Evolutionary conservation across 169 alveolate species (phyloP).

Genomic region (Cryptosporidium bovis): DNA sequence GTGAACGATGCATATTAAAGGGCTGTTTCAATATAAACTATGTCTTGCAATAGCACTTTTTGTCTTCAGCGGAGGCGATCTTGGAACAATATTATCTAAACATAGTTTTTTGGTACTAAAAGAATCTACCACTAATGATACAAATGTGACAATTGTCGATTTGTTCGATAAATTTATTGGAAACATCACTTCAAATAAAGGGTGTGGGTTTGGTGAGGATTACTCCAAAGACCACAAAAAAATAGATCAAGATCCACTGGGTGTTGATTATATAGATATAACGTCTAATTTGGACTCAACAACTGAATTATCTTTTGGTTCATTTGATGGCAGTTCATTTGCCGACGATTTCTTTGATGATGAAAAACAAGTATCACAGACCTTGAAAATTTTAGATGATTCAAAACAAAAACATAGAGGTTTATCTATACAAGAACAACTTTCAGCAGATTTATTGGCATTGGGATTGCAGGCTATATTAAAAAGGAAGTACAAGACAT

Average conservation of each 20-base stretch:
- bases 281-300: slow-evolving; percentile 21
- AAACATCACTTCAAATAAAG: no score
- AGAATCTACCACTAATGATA: no score
- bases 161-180: no score
- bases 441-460: slow-evolving; percentile 57
- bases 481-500: slow-evolving; percentile 34
- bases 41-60: no score
- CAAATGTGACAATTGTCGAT: no score
- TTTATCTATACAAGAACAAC: slow-evolving; percentile 46
- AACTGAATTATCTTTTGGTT: slow-evolving; percentile 13
- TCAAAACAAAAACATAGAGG: slow-evolving; percentile 29
- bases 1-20: no score
- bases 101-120: no score
- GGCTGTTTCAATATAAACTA: no score
- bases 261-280: slow-evolving; percentile 19
- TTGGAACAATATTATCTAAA: no score
- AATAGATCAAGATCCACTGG: not conserved
- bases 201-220: not conserved
- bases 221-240: not conserved
- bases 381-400: no score
- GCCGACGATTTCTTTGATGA: not conserved
- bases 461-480: slow-evolving; percentile 58
- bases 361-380: not conserved
- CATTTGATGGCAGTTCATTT: slow-evolving; percentile 54
- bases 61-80: no score